These are phyloP conservation scores for Colletotrichum navitas DNA, from an alignment of 2,329 filamentous ascomycete species.

Conservation along the genomic window DNA sequence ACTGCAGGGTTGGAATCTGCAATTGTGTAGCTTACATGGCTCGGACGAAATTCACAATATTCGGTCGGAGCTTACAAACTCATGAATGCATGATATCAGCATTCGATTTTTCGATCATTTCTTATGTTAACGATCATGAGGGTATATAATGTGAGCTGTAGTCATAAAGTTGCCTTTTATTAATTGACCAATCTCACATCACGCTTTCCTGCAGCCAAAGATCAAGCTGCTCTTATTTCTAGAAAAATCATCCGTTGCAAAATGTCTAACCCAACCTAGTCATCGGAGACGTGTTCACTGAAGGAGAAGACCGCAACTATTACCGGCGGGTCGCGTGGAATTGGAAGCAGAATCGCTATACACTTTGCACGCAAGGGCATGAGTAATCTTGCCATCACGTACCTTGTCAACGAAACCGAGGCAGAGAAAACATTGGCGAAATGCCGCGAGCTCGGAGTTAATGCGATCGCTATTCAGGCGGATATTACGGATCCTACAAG, in stretches of 20 bases:
- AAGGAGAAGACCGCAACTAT: slow-evolving; percentile 13
- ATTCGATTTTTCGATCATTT: too few relatives aligned
- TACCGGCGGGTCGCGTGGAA: slow-evolving; percentile 25
- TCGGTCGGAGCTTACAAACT: neutral
- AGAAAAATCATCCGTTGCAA: too few relatives aligned
- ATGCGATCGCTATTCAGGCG: slow-evolving; percentile 15
- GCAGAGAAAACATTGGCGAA: slow-evolving; percentile 11
- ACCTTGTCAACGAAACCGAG: slow-evolving; percentile 5
- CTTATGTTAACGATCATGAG: too few relatives aligned
- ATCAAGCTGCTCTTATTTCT: too few relatives aligned
- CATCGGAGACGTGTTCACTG: slow-evolving; percentile 11
- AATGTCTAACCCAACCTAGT: neutral
- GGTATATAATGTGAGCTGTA: too few relatives aligned
- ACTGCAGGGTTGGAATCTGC: too few relatives aligned
- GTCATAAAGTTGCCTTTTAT: neutral
- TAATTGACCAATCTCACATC: neutral
- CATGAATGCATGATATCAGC: neutral
- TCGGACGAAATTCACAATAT: neutral
- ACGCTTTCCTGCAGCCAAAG: neutral
- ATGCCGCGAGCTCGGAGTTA: slow-evolving; percentile 4
- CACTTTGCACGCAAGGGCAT: slow-evolving; percentile 23
- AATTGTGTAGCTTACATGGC: neutral
- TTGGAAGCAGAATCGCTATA: slow-evolving; percentile 11
- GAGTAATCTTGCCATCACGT: slow-evolving; percentile 27
- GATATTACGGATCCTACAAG: neutral